Base-by-base conservation (phyloP, 2,329 filamentous ascomycete genomes). In the Fusarium vanettenii region DNA sequence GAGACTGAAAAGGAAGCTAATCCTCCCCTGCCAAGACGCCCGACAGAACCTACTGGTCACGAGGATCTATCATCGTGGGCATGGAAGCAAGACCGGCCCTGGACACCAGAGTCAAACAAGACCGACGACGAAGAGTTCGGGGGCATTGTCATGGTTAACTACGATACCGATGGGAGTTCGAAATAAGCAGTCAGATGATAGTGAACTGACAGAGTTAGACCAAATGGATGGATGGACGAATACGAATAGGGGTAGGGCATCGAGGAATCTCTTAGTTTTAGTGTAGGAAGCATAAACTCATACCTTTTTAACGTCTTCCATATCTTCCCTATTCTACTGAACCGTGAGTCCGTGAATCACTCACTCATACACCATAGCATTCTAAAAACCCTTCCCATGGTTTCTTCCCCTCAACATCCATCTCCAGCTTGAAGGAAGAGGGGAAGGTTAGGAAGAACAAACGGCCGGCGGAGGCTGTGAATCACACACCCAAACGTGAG, bases 121-220 rank as follows among this genome's bases (percentile, higher is more conserved):
- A 72, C 74, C 2, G 82, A 84, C 9, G 81, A 85, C 11, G 84
- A 82, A 18, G 82, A 82, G 37, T 82, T 82, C 56, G 73, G 73
- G 3, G 79, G 77, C 6, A 86, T 86, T 37, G 76, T 70, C 27
- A 84, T 86, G 85, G 78, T 82, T 25, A 79, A 82, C 48, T 80
- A 86, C 41, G 83, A 82, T 14, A 79, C 69, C 6, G 72, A 74
- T 20, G 39, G 64, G 25, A 74, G 72, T 60, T 52, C 33, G 29
- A 74, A 73, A 29, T 64, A 52, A 61, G 25, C 1, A 18, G n/a
- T 20, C 6, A 33, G 20, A 50, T 1, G 20, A 31, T 27, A 13
- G n/a, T 14, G 7, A 50, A 33, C 18, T 10, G 18, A 33, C 10
- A 22, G 35, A 35, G 9, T 20, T 7, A 18, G 14, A 45, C 20